A percentile compares a stretch with the other conserved stretches of the same genome.
phyloP scores from a whole-genome alignment of 2,329 filamentous ascomycete genomes.

The Microdochium nivale region DNA sequence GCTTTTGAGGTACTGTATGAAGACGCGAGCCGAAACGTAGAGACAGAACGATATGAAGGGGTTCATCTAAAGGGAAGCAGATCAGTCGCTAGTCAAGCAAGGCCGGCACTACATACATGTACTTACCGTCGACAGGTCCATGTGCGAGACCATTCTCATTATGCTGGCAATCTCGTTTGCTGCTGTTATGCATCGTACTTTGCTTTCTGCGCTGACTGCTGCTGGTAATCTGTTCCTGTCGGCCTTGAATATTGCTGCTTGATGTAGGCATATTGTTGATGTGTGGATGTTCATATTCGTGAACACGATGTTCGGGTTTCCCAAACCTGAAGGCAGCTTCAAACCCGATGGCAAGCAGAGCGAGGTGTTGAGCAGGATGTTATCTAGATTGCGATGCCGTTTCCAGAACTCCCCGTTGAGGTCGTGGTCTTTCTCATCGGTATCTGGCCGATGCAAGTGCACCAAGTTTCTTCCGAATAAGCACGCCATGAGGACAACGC shows the following conservation, averaged over 20 bases:
- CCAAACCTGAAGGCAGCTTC: constrained; percentile 67
- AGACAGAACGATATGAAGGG: constrained; percentile 93
- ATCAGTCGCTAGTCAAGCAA: constrained; percentile 6
- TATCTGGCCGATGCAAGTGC: constrained; percentile 80
- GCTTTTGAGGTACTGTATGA: constrained; percentile 93
- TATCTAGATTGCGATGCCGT: constrained; percentile 81
- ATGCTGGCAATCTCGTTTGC: constrained; percentile 90
- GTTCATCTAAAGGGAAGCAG: constrained; percentile 61
- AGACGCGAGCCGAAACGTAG: constrained; percentile 91
- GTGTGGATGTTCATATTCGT: constrained; percentile 97
- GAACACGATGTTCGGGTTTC: constrained; percentile 80
- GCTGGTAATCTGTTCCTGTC: constrained; percentile 76
- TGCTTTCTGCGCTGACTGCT: constrained; percentile 79
- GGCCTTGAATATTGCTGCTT: constrained; percentile 95
- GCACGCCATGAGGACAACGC: constrained; percentile 76
- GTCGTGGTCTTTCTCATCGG: constrained; percentile 75
- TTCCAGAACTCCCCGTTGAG: constrained; percentile 95
- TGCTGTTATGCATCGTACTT: constrained; percentile 84
- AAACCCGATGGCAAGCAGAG: constrained; percentile 74
- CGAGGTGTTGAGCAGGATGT: constrained; percentile 79
- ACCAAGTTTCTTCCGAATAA: constrained; percentile 86
- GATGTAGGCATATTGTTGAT: constrained; percentile 93
- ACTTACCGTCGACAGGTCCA: constrained; percentile 74
- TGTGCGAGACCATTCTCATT: constrained; percentile 89
- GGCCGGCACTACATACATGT: not conserved